Conservation (phyloP, 2,329 filamentous ascomycete genomes). For the Stemphylium lycopersici region DNA sequence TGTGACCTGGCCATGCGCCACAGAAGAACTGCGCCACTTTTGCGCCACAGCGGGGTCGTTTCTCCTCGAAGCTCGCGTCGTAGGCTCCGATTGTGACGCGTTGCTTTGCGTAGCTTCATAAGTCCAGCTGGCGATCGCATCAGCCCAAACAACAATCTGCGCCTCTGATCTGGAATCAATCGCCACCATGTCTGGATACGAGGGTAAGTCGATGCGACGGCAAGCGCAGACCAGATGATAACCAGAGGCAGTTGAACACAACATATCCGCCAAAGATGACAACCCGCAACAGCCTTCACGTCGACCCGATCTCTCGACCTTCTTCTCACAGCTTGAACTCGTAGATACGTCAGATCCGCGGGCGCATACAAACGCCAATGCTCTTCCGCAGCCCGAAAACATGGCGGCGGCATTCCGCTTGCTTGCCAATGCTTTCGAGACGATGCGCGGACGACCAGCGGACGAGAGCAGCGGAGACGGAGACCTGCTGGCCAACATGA, state of each 20-base stretch:
- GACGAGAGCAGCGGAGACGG: conserved; percentile 35
- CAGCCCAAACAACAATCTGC: conserved; percentile 1
- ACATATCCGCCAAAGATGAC: conserved; percentile 49
- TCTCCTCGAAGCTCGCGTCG: background rate
- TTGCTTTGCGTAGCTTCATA: conserved; percentile 16
- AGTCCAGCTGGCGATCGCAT: conserved; percentile 10
- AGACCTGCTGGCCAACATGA: conserved; percentile 61
- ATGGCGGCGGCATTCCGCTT: conserved; percentile 65
- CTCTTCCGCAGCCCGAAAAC: conserved; percentile 65
- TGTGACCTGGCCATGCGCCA: background rate
- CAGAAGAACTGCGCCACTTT: background rate
- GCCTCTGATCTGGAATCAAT: conserved; percentile 21
- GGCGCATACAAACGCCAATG: conserved; percentile 61
- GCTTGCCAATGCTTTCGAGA: conserved; percentile 65
- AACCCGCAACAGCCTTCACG: conserved; percentile 52
- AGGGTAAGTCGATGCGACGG: conserved; percentile 43
- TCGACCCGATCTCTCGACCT: conserved; percentile 68
- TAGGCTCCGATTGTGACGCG: conserved; percentile 20
- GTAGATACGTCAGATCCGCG: conserved; percentile 59
- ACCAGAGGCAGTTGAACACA: conserved; percentile 55
- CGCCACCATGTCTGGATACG: conserved; percentile 54
- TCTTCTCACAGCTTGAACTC: conserved; percentile 68
- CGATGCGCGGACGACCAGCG: conserved; percentile 57
- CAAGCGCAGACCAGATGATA: conserved; percentile 19
- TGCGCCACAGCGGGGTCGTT: conserved; percentile 10